Conservation (phyloP, 225 moss, liverwort and hornwort species). For the Straminergon stramineum region DNA sequence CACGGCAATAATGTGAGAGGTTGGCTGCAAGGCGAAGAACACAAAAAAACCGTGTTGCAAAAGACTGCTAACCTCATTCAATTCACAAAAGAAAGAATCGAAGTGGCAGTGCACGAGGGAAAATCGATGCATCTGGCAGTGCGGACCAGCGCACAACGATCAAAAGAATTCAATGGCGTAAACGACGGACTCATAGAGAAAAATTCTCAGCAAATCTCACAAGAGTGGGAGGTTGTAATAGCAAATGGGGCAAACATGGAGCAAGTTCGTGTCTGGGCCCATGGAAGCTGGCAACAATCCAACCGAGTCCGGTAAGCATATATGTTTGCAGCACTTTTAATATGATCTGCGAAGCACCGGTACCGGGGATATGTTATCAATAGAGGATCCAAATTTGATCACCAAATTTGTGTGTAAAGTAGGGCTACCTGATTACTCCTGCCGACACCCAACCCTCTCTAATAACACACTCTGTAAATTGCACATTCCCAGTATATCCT, state of each 20-base stretch:
- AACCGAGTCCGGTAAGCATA: slow-evolving; percentile 2
- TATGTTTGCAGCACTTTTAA: not conserved
- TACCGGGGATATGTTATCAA: not conserved
- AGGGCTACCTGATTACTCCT: not conserved
- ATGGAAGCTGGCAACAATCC: slow-evolving; percentile 17
- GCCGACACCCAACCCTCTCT: not conserved
- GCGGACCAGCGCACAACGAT: not conserved
- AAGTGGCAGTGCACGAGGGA: not conserved
- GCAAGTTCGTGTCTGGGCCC: slow-evolving; percentile 24
- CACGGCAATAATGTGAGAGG: not conserved
- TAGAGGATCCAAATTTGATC: not conserved
- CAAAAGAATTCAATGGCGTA: not conserved
- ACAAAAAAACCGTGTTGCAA: not conserved
- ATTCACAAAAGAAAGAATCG: not conserved
- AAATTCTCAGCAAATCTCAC: not conserved
- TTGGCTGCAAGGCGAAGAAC: not conserved
- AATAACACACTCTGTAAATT: not conserved
- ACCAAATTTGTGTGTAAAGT: not conserved
- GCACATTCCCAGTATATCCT: not conserved
- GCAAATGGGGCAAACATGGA: slow-evolving; percentile 47
- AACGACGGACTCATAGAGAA: not conserved
- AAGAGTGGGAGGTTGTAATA: not conserved
- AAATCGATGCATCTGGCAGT: slow-evolving; percentile 12
- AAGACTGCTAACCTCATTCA: not conserved
- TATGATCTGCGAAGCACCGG: not conserved